Conservation (phyloP, 1,284 basidiomycete species). For the Trichosporon sp. region DNA sequence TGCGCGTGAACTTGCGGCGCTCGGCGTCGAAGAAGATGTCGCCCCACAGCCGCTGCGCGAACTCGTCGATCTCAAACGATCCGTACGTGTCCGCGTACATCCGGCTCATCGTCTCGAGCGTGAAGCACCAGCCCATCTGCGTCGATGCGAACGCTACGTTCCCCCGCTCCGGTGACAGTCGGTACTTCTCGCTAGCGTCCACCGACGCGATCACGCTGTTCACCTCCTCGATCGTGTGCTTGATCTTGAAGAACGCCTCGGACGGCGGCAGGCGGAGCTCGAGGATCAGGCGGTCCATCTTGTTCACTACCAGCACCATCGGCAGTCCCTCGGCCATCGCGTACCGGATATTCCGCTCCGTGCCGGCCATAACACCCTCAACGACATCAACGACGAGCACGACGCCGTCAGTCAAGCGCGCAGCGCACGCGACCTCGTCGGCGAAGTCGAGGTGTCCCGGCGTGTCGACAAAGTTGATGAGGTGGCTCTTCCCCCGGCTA, state of each 20-base stretch:
- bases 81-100: slow-evolving; percentile 87
- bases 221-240: slow-evolving; percentile 97
- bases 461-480: slow-evolving; percentile 92
- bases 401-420: slow-evolving; percentile 87
- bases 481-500: slow-evolving; percentile 86
- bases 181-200: slow-evolving; percentile 76
- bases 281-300: slow-evolving; percentile 93
- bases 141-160: slow-evolving; percentile 97
- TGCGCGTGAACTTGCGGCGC: slow-evolving; percentile 79
- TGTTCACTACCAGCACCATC: slow-evolving; percentile 93
- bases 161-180: slow-evolving; percentile 87
- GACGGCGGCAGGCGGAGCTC: slow-evolving; percentile 92
- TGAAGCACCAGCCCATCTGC: slow-evolving; percentile 97
- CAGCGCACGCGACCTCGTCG: slow-evolving; percentile 86
- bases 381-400: slow-evolving; percentile 91
- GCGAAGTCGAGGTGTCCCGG: slow-evolving; percentile 98
- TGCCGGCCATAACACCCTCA: slow-evolving; percentile 90
- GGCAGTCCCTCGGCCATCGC: slow-evolving; percentile 81
- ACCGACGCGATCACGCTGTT: slow-evolving; percentile 91
- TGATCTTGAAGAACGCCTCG: slow-evolving; percentile 98
- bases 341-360: slow-evolving; percentile 78
- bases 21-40: slow-evolving; percentile 90
- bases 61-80: slow-evolving; percentile 53
- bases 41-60: slow-evolving; percentile 89
- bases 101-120: slow-evolving; percentile 85